Base-by-base conservation (phyloP, 768 basidiomycete species). In the Lepiota brunneoincarnata region DNA sequence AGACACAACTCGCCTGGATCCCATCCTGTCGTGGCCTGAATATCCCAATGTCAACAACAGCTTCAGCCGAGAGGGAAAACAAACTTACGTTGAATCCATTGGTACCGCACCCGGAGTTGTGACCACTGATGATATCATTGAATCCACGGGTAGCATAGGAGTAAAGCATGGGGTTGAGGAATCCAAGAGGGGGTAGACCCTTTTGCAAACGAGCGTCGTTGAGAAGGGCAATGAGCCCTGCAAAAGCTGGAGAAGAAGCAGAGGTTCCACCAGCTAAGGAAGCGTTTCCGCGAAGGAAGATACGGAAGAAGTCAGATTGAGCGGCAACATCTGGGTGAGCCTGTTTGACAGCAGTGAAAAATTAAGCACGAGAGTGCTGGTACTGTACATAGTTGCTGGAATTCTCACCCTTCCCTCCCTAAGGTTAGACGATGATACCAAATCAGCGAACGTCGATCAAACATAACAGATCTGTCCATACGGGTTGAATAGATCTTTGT, bases 271-370 rank as follows among this genome's bases (percentile, higher is more conserved):
- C 75, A 49, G 82, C 73, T 1, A 64, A 57, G 35, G 55, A 55
- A 4, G 67, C 24, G 21, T 49, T 10, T 10, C 82, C 83, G 12
- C 60, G 55, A 48, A 76, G 66, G 65, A 75, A 72, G 45, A 86
- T 72, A 18, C 67, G 64, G 74, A 79, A 89, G 37, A 66, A 59
- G 49, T 62, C 58, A 1, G 73, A 70, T 63, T 84, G 85, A 1
- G 86, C 84, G 1, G 85, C 67, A 43, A 89, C 84, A 55, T 89
- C 87, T 2, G 87, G 87, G 56, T 75, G 67, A 23, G 72, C 86
- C 85, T 79, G 42, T 42, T 34, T 50, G 14, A 42, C 35, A 17
- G 37, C 21, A 47, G 24, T 24, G 23, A 39, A 21, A 37, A 34
- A 41, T 23, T 10, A 35, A 0, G 17, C 35, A 20, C n/a, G 20